Conservation (phyloP, 495 filamentous ascomycete genomes). For the Beverwykella pulmonaria region DNA sequence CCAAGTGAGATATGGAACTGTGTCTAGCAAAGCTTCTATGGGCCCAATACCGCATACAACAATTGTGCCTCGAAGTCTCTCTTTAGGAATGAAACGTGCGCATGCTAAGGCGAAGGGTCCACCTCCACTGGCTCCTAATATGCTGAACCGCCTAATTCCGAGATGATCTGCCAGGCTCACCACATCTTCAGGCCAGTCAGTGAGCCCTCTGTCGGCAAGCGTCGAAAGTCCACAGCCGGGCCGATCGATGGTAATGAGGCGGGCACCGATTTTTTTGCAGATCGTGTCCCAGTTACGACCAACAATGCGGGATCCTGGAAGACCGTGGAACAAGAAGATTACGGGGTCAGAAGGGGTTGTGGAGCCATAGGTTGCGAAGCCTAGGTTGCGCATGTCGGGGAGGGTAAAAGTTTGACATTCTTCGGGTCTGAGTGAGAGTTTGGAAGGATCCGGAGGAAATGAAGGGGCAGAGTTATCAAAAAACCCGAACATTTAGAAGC, state of each 20-base stretch:
- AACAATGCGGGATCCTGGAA: constrained; percentile 23
- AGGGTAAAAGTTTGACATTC: constrained; percentile 23
- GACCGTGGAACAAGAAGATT: constrained; percentile 31
- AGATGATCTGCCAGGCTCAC: constrained; percentile 29
- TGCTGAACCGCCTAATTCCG: constrained; percentile 22
- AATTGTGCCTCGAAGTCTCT: constrained; percentile 27
- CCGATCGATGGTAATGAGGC: constrained; percentile 31
- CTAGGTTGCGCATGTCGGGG: constrained; percentile 23
- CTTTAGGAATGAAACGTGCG: constrained; percentile 30
- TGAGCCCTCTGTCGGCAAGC: constrained; percentile 21
- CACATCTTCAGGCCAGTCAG: constrained; percentile 32
- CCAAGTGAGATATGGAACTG: constrained; percentile 26
- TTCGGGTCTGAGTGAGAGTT: constrained; percentile 20
- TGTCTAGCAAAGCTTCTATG: constrained; percentile 18
- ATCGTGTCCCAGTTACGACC: constrained; percentile 33
- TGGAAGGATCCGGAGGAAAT: constrained; percentile 27
- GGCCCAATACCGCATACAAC: constrained; percentile 33
- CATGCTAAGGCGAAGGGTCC: constrained; percentile 31
- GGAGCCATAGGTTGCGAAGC: constrained; percentile 34
- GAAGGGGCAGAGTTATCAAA: constrained; percentile 16
- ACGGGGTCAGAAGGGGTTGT: constrained; percentile 21
- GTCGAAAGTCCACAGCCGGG: constrained; percentile 34
- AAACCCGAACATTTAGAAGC: constrained; percentile 21
- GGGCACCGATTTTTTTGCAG: constrained; percentile 26
- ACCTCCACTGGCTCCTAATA: constrained; percentile 31